Evolutionary conservation across 2,329 filamentous ascomycete genomes (phyloP), one percentile per base, ranked within the genome.

Genomic region (Lithohypha guttulata): DNA sequence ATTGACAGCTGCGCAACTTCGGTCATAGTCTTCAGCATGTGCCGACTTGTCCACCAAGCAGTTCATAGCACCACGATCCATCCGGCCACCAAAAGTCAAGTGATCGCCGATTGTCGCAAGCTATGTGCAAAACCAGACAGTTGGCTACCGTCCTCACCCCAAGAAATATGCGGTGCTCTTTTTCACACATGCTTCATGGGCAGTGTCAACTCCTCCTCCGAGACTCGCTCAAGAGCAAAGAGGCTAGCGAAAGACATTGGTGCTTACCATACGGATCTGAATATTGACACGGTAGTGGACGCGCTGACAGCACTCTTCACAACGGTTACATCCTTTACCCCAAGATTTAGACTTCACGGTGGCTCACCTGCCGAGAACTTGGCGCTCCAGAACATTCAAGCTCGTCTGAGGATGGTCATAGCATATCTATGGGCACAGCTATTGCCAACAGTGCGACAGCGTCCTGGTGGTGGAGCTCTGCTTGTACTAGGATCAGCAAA

Each of bases 171-270:
- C 50, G 62, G 63, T 34, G 59, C 63, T 2, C 65, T 81, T 26
- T 77, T 81, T 49, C 68, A 72, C 48, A 84, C 78, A 2, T 66
- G 69, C 32, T 84, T 77, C 58, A 80, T 84, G 75, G 82, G 81
- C 8, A 86, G 77, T 53, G 62, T 68, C 48, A 74, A 80, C 46
- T 79, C 79, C 28, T 77, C 73, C 34, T 61, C 64, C 28, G 79
- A 84, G 47, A 86, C 82, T 0, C 64, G 82, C 7, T 64, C 69
- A 32, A 67, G 84, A 19, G 79, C 84, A 1, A 71, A 72, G 52
- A 65, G 71, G 0, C 66, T 89, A 2, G 55, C 65, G 1, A 51
- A 54, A 9, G 56, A 57, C n/a, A 43, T 52, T 11, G 50, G 50
- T 22, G 67, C 73, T 11, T 78, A 85, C 52, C 84, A 91, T 54